Evolutionary conservation across 2,329 filamentous ascomycete genomes (phyloP), one percentile per base, ranked within the genome.

Genomic region (Ambrosiella cleistominuta): DNA sequence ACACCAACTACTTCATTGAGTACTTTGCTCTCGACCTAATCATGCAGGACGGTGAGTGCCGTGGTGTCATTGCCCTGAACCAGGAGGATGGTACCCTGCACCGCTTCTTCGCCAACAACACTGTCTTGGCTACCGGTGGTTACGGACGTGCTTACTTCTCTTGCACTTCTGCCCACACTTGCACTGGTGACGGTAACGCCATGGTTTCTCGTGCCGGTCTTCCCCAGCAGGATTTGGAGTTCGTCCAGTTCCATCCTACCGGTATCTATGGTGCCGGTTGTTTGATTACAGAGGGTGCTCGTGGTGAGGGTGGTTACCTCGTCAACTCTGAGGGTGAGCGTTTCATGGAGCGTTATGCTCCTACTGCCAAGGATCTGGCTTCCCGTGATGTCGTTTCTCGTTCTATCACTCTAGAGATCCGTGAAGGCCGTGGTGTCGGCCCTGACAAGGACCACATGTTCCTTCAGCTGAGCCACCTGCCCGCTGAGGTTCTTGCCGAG

Each of bases 1-100:
- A 96, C 79, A 96, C 91, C 69, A 96, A 96, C 78, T 98, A 96
- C 80, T 97, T 98, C 75, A 96, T 98, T 71, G 93, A 97, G 74
- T 97, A 90, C 79, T 98, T 97, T 71, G 93, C 90, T 66, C 80
- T 95, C 64, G 93, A 97, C 70, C 76, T 97, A 72, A 86, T 98
- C 67, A 97, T 97, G 93, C 86, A 96, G 75, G 87, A 94, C 67
- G 91, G 91, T 62, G 86, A 91, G 72, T 97, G 91, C 78, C 90
- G 90, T 65, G 93, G 93, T 81, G 87, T 97, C 64, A 79, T 97
- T 64, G 91, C 91, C 61, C 96, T 96, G 75, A 97, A 96, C 80
- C 90, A 96, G 75, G 91, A 98, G 75, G 93, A 98, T 68, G 93
- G 93, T 64, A 97, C 91, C 38, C 83, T 97, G 62, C 93, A 98